These are phyloP conservation scores for Asterella californica DNA, from an alignment of 225 moss, liverwort and hornwort genomes.

Conservation along the genomic window DNA sequence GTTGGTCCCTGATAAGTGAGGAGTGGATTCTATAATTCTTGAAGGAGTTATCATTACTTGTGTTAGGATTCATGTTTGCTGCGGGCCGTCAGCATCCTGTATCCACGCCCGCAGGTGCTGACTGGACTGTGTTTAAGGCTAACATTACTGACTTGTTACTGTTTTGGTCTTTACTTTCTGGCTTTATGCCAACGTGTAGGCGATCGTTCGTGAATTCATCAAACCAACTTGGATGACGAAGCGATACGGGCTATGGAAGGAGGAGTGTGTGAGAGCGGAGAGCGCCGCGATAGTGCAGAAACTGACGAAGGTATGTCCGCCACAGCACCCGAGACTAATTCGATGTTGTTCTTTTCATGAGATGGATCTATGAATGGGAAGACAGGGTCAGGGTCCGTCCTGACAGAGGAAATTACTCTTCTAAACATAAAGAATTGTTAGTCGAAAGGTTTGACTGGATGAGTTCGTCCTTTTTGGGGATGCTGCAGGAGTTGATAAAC, in stretches of 20 bases:
- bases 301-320: constrained; percentile 64
- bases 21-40: not conserved
- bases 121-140: not conserved
- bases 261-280: constrained; percentile 73
- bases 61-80: not conserved
- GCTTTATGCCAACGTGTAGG: constrained; percentile 39
- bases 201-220: constrained; percentile 65
- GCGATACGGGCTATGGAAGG: constrained; percentile 62
- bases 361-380: no score
- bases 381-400: no score
- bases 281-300: constrained; percentile 74
- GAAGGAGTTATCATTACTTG: not conserved
- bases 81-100: not conserved
- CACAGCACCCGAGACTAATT: no score
- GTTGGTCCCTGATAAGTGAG: not conserved
- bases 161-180: not conserved
- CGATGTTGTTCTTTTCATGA: no score
- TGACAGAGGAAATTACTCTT: no score
- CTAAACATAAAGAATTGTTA: no score
- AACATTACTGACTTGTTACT: not conserved
- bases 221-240: constrained; percentile 67
- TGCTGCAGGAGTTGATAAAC: constrained; percentile 73
- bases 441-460: no score
- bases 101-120: no score
- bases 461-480: not conserved